Base-by-base conservation (phyloP, 2,329 filamentous ascomycete species). In the Apiospora phragmitis region DNA sequence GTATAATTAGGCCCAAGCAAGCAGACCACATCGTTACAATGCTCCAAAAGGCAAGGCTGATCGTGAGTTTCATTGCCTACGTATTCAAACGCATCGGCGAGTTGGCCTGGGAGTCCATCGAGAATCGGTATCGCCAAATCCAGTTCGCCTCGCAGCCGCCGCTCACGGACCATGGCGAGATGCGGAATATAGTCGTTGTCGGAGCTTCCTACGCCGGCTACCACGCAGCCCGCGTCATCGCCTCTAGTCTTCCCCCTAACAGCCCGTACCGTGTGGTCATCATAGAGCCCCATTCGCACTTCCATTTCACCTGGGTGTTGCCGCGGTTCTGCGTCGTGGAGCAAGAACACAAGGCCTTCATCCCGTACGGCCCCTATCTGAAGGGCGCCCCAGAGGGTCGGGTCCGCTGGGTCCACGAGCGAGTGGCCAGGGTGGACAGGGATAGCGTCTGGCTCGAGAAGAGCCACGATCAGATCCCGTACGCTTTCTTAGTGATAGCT, bases 291-390 rank as follows among this genome's bases (percentile, higher is more conserved):
- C 88, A 89, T 75, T 85, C 83, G 4, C 89, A 91, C 77, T 89
- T 91, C 77, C 86, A 91, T 73, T 90, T 88, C 74, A 86, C 87
- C 0, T 91, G 88, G 83, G 84, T 86, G 16, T 83, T 91, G 47
- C 89, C 90, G 0, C 84, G 89, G 4, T 90, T 87, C 76, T 87
- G 84, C 51, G 88, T 91, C 18, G 80, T 88, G 6, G 78, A 82
- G n/a, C 85, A 84, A 26, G 89, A 90, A 72, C 78, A 87, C 70
- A 87, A 87, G 74, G 88, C 87, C 0, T 91, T 91, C 72, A 87
- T 91, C 59, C 89, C 90, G 0, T 91, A 90, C 71, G 83, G 82
- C 0, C 79, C 79, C 4, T 81, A 84, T 51, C 74, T 87, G 3
- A 77, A 76, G 1, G 73, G 72, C 0, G 80, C 77, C 4, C 79